Conservation (phyloP, 805 yeast genomes). For the Phaffomyces thermotolerans region DNA sequence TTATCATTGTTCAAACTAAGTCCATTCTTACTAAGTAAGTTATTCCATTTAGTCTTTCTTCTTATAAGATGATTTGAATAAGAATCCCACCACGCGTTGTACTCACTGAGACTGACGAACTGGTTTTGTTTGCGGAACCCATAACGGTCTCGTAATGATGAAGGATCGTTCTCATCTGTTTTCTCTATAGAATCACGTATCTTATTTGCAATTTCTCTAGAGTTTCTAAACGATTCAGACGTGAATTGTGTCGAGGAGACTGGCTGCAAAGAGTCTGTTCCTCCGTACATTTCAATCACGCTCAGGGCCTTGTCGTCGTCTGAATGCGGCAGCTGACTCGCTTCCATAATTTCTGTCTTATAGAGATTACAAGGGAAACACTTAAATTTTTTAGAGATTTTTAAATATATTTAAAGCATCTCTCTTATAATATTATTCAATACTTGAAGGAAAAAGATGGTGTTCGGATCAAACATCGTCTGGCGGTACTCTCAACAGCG, state of each 20-base stretch:
- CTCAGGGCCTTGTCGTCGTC: slow-evolving; percentile 21
- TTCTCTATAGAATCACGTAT: slow-evolving; percentile 15
- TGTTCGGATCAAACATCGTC: slow-evolving; percentile 21
- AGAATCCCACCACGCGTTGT: slow-evolving; percentile 64
- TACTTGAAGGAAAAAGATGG: slow-evolving; percentile 10
- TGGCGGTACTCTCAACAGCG: slow-evolving; percentile 28
- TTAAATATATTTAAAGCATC: too few relatives aligned
- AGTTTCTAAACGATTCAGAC: neutral
- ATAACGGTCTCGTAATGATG: slow-evolving; percentile 55
- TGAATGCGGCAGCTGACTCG: too few relatives aligned
- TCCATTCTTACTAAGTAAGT: slow-evolving; percentile 61
- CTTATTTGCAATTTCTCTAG: slow-evolving; percentile 2
- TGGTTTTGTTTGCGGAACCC: slow-evolving; percentile 73
- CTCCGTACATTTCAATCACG: slow-evolving; percentile 31
- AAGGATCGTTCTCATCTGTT: neutral
- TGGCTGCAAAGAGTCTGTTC: slow-evolving; percentile 2
- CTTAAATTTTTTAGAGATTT: too few relatives aligned
- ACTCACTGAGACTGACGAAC: slow-evolving; percentile 45
- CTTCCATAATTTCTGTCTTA: neutral
- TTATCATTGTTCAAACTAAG: slow-evolving; percentile 38
- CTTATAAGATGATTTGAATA: slow-evolving; percentile 58
- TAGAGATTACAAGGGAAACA: too few relatives aligned
- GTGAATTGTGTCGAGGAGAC: too few relatives aligned
- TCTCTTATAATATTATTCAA: neutral
- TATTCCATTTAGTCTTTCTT: slow-evolving; percentile 72